phyloP scores from a whole-genome alignment of 2,329 filamentous ascomycete species.

The Exutisphaerella laricina region DNA sequence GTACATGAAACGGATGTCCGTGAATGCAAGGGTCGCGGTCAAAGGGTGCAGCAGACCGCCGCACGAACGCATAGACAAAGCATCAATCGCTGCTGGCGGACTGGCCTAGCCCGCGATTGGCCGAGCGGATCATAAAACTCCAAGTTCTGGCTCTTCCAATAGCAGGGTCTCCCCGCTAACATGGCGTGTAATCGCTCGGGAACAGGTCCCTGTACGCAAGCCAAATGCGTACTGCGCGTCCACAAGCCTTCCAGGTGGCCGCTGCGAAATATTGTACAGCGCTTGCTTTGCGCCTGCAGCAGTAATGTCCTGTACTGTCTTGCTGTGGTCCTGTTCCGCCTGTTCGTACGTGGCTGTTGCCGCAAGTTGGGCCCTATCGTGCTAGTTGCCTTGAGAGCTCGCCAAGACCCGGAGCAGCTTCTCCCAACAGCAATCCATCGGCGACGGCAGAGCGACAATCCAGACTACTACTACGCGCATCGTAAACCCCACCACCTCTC shows the following conservation, averaged over 20 bases:
- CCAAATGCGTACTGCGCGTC: not conserved
- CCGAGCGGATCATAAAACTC: not conserved
- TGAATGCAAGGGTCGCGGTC: not conserved
- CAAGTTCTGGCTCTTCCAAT: conserved; percentile 1
- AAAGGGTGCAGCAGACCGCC: not conserved
- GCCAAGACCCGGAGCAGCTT: not conserved
- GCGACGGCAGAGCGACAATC: not conserved
- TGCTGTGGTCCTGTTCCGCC: not conserved
- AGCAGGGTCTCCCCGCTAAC: not conserved
- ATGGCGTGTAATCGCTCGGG: not conserved
- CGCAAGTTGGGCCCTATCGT: not conserved
- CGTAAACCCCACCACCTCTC: conserved; percentile 2
- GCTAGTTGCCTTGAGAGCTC: not conserved
- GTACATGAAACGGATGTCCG: not conserved
- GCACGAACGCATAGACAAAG: not conserved
- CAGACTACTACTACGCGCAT: not conserved
- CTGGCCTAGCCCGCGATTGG: not conserved
- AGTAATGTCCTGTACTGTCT: not conserved
- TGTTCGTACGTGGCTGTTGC: not conserved
- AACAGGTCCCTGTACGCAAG: not conserved
- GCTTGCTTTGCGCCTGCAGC: conserved; percentile 3
- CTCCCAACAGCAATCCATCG: conserved; percentile 1
- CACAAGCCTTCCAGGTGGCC: conserved; percentile 1
- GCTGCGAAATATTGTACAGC: conserved; percentile 4
- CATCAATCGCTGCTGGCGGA: not conserved